These are phyloP conservation scores for Thecamonas trahens DNA, from an alignment of 78 protist genomes.

Conservation along the genomic window DNA sequence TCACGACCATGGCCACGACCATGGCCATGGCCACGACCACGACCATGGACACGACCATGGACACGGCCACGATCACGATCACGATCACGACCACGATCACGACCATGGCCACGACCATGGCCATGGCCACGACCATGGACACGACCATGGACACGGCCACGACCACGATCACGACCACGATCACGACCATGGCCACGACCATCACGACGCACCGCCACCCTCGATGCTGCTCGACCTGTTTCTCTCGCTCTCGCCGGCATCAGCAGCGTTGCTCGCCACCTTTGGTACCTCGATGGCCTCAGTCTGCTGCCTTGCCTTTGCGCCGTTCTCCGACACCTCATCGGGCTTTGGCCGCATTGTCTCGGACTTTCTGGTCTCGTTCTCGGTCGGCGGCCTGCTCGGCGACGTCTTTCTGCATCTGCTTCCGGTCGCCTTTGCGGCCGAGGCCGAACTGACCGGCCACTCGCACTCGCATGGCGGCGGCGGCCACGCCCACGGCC, in stretches of 20 bases:
- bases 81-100: not conserved
- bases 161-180: too few relatives aligned
- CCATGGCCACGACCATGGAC: too few relatives aligned
- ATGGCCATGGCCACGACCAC: not conserved
- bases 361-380: constrained; percentile 18
- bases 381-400: constrained; percentile 58
- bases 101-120: too few relatives aligned
- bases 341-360: not conserved
- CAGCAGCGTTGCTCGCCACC: not conserved
- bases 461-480: constrained; percentile 1
- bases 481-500: not conserved
- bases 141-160: not conserved
- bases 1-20: not conserved
- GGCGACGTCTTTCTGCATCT: constrained; percentile 73
- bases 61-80: not conserved
- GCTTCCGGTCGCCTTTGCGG: constrained; percentile 42
- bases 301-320: not conserved
- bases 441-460: not conserved
- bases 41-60: not conserved
- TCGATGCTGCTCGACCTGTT: not conserved
- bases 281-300: not conserved
- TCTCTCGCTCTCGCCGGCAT: too few relatives aligned
- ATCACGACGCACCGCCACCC: not conserved
- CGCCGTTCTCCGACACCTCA: not conserved
- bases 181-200: not conserved